Percentiles rank a stretch among this genome's conserved stretches.
Conservation (phyloP, 306 rosid species). For the Ziziphus jujuba region DNA sequence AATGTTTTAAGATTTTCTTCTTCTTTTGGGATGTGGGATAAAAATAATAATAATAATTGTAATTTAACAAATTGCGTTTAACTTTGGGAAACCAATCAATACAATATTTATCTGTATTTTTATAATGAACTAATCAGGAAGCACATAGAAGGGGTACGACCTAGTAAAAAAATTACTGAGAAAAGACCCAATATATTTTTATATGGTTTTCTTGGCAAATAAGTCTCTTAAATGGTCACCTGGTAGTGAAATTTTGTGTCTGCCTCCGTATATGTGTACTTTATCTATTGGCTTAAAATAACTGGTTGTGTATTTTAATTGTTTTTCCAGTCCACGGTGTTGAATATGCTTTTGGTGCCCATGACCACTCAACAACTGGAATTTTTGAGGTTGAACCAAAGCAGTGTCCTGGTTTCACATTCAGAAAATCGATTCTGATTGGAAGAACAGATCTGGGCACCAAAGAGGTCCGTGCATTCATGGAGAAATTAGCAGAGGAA, state of each 20-base stretch:
- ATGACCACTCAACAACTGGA: conserved; percentile 75
- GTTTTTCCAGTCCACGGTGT: conserved; percentile 67
- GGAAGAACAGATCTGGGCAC: conserved; percentile 80
- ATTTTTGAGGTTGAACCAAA: conserved; percentile 91
- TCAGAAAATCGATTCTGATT: conserved; percentile 73
- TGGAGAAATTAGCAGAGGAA: conserved; percentile 77
- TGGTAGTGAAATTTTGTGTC: too few species aligned
- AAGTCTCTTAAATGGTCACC: too few species aligned
- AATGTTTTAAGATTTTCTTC: neutral
- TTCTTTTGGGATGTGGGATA: neutral
- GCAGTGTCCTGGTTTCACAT: conserved; percentile 88
- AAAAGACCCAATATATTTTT: too few species aligned
- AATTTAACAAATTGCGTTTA: neutral
- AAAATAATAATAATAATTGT: neutral
- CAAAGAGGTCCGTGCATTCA: conserved; percentile 57
- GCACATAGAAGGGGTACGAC: conserved; percentile 2
- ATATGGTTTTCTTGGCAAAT: too few species aligned
- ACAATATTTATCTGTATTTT: neutral
- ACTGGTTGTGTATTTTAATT: conserved; percentile 3
- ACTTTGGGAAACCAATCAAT: neutral
- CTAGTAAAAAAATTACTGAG: neutral
- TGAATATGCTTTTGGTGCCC: conserved; percentile 98
- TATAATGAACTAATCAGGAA: neutral
- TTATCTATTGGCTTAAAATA: neutral
- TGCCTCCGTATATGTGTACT: too few species aligned